Conservation (phyloP, 805 yeast genomes). For the Wickerhamomyces sydowiorum region DNA sequence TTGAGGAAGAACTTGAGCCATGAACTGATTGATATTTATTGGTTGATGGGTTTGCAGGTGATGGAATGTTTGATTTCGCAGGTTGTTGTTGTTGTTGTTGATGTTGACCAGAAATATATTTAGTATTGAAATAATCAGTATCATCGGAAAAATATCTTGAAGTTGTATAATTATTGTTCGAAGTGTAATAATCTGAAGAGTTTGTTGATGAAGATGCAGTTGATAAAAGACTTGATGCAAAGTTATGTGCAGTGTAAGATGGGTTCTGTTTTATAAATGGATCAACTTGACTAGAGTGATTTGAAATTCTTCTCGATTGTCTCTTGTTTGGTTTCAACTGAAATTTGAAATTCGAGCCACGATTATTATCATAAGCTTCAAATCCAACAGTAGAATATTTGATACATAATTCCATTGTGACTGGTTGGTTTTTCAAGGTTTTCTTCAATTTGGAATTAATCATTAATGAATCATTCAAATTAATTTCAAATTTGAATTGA, state of each 20-base stretch:
- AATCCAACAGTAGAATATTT: conserved; percentile 28
- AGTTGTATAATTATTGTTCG: conserved; percentile 7
- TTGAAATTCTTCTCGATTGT: background rate
- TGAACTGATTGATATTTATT: too few species aligned
- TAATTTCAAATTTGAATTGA: conserved; percentile 45
- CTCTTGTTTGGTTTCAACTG: conserved; percentile 15
- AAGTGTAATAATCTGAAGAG: background rate
- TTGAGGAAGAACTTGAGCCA: conserved; percentile 6
- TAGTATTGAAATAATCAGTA: conserved; percentile 20
- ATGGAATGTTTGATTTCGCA: too few species aligned
- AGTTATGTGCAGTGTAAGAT: conserved; percentile 6
- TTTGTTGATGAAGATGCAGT: conserved; percentile 3
- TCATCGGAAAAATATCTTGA: conserved; percentile 22
- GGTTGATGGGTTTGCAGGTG: conserved; percentile 5
- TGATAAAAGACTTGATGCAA: conserved; percentile 6
- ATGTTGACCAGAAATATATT: too few species aligned
- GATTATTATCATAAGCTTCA: conserved; percentile 35
- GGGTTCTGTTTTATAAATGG: too few species aligned
- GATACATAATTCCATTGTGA: conserved; percentile 31
- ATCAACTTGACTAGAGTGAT: too few species aligned
- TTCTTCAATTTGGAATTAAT: conserved; percentile 10
- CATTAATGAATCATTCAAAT: conserved; percentile 26
- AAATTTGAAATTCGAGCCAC: conserved; percentile 31
- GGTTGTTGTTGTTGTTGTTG: background rate
- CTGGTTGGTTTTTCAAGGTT: conserved; percentile 8